These are phyloP conservation scores for Phytophthora citrophthora DNA, from an alignment of 352 stramenopile species.

Conservation along the genomic window DNA sequence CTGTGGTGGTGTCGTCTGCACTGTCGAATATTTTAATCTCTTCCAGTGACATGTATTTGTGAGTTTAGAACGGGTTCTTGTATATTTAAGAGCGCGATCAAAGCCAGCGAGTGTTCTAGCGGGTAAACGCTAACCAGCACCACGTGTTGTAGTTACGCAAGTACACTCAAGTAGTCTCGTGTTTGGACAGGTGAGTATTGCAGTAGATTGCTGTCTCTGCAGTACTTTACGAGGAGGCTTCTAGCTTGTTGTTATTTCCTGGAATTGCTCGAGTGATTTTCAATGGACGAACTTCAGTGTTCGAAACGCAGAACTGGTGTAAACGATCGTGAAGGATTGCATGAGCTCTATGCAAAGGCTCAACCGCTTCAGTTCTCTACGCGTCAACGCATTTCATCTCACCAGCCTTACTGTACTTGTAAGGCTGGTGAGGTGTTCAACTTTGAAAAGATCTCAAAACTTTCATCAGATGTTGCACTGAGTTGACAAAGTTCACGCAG, in stretches of 20 bases:
- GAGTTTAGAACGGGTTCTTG: too few relatives aligned
- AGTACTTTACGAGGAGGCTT: too few relatives aligned
- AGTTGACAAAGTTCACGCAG: neutral
- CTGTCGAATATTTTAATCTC: slow-evolving; percentile 6
- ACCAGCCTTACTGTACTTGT: too few relatives aligned
- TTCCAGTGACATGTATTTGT: too few relatives aligned
- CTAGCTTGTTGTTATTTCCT: neutral
- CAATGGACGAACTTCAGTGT: slow-evolving; percentile 4
- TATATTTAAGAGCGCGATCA: too few relatives aligned
- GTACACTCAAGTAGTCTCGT: neutral
- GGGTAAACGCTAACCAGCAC: too few relatives aligned
- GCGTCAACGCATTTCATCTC: neutral
- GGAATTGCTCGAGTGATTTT: neutral
- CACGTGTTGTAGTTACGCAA: too few relatives aligned
- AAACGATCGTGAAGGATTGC: slow-evolving; percentile 8
- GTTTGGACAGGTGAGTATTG: neutral
- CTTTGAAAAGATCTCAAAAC: too few relatives aligned
- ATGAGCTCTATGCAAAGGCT: slow-evolving; percentile 6
- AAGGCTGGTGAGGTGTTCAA: too few relatives aligned
- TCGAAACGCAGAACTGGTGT: slow-evolving; percentile 10
- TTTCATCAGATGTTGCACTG: too few relatives aligned
- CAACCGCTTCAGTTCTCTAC: slow-evolving; percentile 5
- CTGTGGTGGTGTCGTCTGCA: slow-evolving; percentile 14
- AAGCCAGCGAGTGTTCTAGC: too few relatives aligned
- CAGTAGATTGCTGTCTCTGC: too few relatives aligned